Conservation (phyloP, 495 filamentous ascomycete species). For the Penicillium pancosmium region DNA sequence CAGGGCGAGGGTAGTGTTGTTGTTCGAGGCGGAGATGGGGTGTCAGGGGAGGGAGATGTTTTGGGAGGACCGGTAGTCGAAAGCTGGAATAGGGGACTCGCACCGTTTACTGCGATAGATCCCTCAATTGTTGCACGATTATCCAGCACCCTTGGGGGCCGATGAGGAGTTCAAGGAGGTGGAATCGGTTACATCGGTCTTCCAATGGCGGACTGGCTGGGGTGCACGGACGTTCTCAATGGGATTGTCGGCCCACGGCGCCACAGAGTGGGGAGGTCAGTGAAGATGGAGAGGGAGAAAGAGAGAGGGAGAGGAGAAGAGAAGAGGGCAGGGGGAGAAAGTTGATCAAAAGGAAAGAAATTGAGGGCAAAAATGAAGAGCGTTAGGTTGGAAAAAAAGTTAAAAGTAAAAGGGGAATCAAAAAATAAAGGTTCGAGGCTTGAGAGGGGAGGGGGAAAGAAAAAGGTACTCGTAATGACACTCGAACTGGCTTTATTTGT, state of each 20-base stretch:
- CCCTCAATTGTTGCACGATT: slow-evolving; percentile 13
- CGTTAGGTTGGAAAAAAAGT: not conserved
- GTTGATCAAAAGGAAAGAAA: not conserved
- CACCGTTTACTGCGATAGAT: slow-evolving; percentile 12
- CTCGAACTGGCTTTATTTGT: not conserved
- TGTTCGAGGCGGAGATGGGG: not conserved
- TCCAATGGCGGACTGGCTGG: slow-evolving; percentile 15
- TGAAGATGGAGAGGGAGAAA: not conserved
- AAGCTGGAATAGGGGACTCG: not conserved
- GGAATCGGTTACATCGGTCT: slow-evolving; percentile 45
- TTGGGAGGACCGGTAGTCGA: not conserved
- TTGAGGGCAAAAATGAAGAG: too few relatives aligned
- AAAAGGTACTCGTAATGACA: not conserved
- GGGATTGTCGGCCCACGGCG: slow-evolving; percentile 12
- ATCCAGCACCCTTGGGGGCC: slow-evolving; percentile 25
- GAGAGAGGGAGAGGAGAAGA: not conserved
- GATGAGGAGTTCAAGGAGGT: slow-evolving; percentile 34
- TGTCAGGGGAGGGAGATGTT: not conserved
- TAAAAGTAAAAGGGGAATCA: not conserved
- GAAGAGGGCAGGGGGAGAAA: not conserved
- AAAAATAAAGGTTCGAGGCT: not conserved
- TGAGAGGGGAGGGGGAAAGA: not conserved
- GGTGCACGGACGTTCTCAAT: slow-evolving; percentile 22
- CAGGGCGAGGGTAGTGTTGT: not conserved
- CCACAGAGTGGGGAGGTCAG: slow-evolving; percentile 2